Evolutionary conservation across 352 stramenopile species (phyloP).

Genomic region (Globisporangium uncinulatum): DNA sequence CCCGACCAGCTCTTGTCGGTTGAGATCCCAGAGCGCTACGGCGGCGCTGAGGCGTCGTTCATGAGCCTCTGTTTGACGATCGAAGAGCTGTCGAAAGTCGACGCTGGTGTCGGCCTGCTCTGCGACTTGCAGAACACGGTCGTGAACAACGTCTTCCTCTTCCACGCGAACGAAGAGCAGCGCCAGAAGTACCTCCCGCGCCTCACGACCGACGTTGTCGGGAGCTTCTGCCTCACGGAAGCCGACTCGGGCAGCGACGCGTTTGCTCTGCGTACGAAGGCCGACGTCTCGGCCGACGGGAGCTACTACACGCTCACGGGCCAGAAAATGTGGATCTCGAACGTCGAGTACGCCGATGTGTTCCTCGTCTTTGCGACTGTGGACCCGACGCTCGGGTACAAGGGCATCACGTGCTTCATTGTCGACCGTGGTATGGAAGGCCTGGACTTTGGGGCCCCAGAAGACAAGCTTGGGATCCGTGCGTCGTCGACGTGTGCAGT

Average conservation of each 20-base stretch:
- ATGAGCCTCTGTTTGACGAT: slow-evolving; percentile 94
- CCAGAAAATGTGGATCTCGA: slow-evolving; percentile 98
- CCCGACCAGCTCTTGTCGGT: slow-evolving; percentile 87
- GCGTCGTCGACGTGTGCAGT: slow-evolving; percentile 95
- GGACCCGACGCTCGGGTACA: slow-evolving; percentile 91
- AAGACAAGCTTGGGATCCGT: slow-evolving; percentile 96
- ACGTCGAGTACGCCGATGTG: slow-evolving; percentile 92
- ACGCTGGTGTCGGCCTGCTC: slow-evolving; percentile 92
- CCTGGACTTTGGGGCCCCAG: slow-evolving; percentile 91
- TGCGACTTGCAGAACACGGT: slow-evolving; percentile 95
- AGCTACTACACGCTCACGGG: slow-evolving; percentile 95
- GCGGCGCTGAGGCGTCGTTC: slow-evolving; percentile 92
- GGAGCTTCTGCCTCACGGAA: slow-evolving; percentile 95
- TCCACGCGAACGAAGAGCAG: slow-evolving; percentile 68
- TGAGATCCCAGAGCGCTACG: slow-evolving; percentile 92
- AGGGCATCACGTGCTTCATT: slow-evolving; percentile 98
- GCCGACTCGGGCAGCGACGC: slow-evolving; percentile 93
- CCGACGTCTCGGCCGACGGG: slow-evolving; percentile 78
- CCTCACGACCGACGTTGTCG: slow-evolving; percentile 81
- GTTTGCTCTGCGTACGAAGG: slow-evolving; percentile 93
- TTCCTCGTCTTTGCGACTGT: slow-evolving; percentile 97
- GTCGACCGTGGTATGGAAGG: slow-evolving; percentile 92
- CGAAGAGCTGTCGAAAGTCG: slow-evolving; percentile 95
- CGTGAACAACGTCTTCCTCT: slow-evolving; percentile 95
- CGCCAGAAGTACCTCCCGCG: slow-evolving; percentile 86